Evolutionary conservation across 495 filamentous ascomycete genomes (phyloP).

Genomic region (Bathelium albidoporum): DNA sequence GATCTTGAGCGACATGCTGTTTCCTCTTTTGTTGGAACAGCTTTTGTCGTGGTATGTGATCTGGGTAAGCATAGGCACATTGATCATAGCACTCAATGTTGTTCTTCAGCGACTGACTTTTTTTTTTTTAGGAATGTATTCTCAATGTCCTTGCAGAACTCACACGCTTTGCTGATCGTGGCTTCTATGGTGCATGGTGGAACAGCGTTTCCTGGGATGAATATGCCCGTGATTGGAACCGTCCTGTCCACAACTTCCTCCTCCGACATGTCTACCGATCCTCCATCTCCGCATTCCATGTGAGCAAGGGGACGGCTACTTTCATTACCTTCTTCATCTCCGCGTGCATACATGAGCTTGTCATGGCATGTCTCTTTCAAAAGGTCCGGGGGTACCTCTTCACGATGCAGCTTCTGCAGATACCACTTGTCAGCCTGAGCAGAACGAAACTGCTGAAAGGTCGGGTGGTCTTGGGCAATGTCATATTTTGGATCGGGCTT

Average conservation of each 20-base stretch:
- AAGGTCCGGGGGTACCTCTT: conserved; percentile 66
- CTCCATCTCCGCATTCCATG: conserved; percentile 56
- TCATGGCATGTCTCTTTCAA: conserved; percentile 71
- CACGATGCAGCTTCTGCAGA: conserved; percentile 57
- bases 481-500: conserved; percentile 65
- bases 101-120: not conserved
- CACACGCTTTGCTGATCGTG: conserved; percentile 63
- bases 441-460: conserved; percentile 51
- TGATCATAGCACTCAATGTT: not conserved
- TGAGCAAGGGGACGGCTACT: conserved; percentile 58
- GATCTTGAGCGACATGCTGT: conserved; percentile 57
- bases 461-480: conserved; percentile 52
- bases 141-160: conserved; percentile 67
- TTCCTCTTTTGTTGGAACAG: conserved; percentile 69
- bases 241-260: conserved; percentile 60
- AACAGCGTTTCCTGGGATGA: conserved; percentile 50
- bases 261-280: conserved; percentile 66
- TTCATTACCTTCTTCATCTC: conserved; percentile 62
- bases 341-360: conserved; percentile 60
- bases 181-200: conserved; percentile 66
- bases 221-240: conserved; percentile 68
- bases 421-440: conserved; percentile 56
- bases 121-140: conserved; percentile 43
- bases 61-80: conserved; percentile 35
- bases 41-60: conserved; percentile 63